These are phyloP conservation scores for Parasarocladium wereldwijsianum DNA, from an alignment of 2,329 filamentous ascomycete species.

Conservation along the genomic window DNA sequence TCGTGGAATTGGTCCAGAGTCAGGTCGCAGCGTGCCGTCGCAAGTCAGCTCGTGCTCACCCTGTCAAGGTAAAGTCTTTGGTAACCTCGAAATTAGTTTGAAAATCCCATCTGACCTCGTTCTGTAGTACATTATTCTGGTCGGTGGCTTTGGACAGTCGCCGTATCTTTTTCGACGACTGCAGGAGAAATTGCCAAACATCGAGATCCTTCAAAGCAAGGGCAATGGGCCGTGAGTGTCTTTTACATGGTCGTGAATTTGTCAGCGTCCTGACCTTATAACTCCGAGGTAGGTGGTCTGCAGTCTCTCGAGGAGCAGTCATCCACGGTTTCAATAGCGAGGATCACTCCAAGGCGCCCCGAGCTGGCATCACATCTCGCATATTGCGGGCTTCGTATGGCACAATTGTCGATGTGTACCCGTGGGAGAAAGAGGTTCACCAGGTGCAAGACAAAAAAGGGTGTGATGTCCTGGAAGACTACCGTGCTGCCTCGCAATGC, in stretches of 20 bases:
- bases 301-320: slow-evolving; percentile 19
- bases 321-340: slow-evolving; percentile 11
- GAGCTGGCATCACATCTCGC: slow-evolving; percentile 8
- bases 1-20: no score
- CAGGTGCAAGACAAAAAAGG: slow-evolving; percentile 5
- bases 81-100: no score
- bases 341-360: background rate
- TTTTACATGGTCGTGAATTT: background rate
- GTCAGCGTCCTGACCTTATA: background rate
- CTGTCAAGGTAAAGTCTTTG: background rate
- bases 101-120: no score
- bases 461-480: background rate
- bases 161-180: slow-evolving; percentile 13
- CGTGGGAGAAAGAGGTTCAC: slow-evolving; percentile 6
- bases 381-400: slow-evolving; percentile 16
- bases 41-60: background rate
- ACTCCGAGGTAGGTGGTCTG: slow-evolving; percentile 15
- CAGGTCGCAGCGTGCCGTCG: background rate
- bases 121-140: slow-evolving; percentile 21
- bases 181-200: rapidly evolving
- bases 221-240: slow-evolving; percentile 18
- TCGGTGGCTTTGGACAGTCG: slow-evolving; percentile 22
- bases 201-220: slow-evolving; percentile 14
- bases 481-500: slow-evolving; percentile 8
- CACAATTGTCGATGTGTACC: rapidly evolving